These are phyloP conservation scores for Microsporum canis DNA, from an alignment of 2,329 filamentous ascomycete species.

Conservation along the genomic window DNA sequence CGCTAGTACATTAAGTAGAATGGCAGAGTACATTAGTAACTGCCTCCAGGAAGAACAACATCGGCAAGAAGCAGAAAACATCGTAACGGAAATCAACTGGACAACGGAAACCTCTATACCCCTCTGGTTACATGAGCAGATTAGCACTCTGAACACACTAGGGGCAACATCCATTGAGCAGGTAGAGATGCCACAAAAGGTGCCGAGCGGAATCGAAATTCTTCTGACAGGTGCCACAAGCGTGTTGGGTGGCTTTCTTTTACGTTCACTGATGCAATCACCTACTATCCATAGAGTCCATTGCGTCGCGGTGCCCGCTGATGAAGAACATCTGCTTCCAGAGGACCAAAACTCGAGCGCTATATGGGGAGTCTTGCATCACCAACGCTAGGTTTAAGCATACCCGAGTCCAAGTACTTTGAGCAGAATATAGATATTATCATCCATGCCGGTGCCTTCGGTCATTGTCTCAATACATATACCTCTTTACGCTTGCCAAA, in stretches of 20 bases:
- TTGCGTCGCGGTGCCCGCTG: constrained; percentile 30
- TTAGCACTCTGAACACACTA: too few relatives aligned
- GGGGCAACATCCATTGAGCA: too few relatives aligned
- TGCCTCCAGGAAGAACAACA: too few relatives aligned
- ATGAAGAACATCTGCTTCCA: not conserved
- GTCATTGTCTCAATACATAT: constrained; percentile 22
- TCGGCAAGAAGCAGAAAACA: not conserved
- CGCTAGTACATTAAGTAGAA: too few relatives aligned
- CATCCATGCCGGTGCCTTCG: constrained; percentile 43
- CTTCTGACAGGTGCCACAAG: too few relatives aligned
- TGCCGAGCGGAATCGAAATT: too few relatives aligned
- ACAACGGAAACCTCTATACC: not conserved
- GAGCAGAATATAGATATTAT: constrained; percentile 33
- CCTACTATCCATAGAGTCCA: too few relatives aligned
- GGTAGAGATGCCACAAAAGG: too few relatives aligned
- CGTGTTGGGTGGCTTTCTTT: too few relatives aligned
- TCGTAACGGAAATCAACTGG: not conserved
- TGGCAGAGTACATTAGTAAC: too few relatives aligned
- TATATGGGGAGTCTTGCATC: constrained; percentile 30
- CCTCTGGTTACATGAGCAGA: too few relatives aligned
- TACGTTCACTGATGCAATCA: too few relatives aligned
- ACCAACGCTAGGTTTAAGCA: constrained; percentile 31
- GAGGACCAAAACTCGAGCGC: constrained; percentile 20
- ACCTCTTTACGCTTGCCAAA: constrained; percentile 18
- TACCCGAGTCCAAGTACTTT: constrained; percentile 22